Base-by-base conservation (phyloP, 2,329 filamentous ascomycete genomes). In the Chaetomiaceae sp. region DNA sequence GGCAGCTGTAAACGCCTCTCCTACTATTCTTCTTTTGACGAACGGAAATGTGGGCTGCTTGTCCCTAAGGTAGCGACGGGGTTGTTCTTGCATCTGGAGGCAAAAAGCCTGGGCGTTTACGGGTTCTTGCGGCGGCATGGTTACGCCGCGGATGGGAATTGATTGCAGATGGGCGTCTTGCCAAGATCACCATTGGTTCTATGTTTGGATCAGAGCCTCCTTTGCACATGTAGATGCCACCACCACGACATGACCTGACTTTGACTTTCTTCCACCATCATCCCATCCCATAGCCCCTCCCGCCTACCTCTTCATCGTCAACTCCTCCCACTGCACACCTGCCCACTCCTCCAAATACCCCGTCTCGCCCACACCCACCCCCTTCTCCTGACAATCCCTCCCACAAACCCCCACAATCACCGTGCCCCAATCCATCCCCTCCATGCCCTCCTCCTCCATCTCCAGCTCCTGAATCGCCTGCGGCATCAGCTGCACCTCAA, bases 381-480 rank as follows among this genome's bases (percentile, higher is more conserved):
- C 76, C 6, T 65, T 65, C 14, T 80, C 78, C 58, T 76, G 73
- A 62, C 93, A 97, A 64, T 97, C 88, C 60, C 69, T 78, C 54
- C 76, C 79, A 64, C 93, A 98, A 7, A 94, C 88, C 0, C 81
- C 89, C 30, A 97, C 72, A 48, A 98, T 80, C 8, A 98, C 77
- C 1, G 89, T 97, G 0, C 91, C 91, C 93, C 93, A 98, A 60
- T 98, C 93, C 93, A 98, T 98, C 0, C 90, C 93, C 71, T 95
- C 76, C 17, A 84, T 60, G 32, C 77, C 78, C 56, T 81, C 64
- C 47, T 84, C 82, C 34, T 90, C 86, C 2, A 77, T 82, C 70
- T 97, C 93, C 44, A 97, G 71, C 71, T 94, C 86, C 24, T 81
- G 80, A 58, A 98, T 98, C 3, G 89, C 84, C 62, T 95, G 86